phyloP scores from a whole-genome alignment of 2,329 filamentous ascomycete species.

The Aquanectria penicillioides region DNA sequence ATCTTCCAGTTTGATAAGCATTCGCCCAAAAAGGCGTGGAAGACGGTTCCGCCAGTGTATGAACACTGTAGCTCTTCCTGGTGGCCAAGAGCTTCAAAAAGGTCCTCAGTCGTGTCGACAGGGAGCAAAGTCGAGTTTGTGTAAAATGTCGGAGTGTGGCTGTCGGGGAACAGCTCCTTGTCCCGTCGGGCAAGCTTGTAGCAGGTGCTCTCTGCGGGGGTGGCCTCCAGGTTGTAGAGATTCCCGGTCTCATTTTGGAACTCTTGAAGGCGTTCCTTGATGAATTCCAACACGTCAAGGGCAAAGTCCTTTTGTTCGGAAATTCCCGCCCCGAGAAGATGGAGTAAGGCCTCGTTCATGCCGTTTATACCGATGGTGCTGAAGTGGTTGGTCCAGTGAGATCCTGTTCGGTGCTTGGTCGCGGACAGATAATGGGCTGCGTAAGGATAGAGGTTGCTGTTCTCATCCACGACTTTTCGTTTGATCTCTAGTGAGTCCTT shows the following conservation, averaged over 20 bases:
- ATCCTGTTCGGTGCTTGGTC: slow-evolving; percentile 35
- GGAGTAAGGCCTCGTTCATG: slow-evolving; percentile 31
- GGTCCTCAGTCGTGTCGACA: slow-evolving; percentile 33
- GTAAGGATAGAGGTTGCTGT: slow-evolving; percentile 31
- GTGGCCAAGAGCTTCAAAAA: slow-evolving; percentile 33
- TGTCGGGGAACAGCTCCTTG: slow-evolving; percentile 27
- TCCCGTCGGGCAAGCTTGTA: slow-evolving; percentile 36
- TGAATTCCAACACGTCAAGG: slow-evolving; percentile 26
- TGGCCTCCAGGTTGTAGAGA: slow-evolving; percentile 35
- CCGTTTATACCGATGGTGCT: slow-evolving; percentile 38
- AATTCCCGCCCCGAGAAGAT: slow-evolving; percentile 22
- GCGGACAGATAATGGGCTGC: slow-evolving; percentile 32
- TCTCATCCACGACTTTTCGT: slow-evolving; percentile 28
- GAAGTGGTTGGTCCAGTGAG: slow-evolving; percentile 39
- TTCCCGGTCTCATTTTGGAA: slow-evolving; percentile 35
- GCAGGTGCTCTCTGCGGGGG: slow-evolving; percentile 37
- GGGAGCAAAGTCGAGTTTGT: slow-evolving; percentile 40
- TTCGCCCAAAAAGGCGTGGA: slow-evolving; percentile 37
- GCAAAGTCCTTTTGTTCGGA: slow-evolving; percentile 20
- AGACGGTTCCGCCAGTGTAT: slow-evolving; percentile 37
- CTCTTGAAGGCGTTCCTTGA: slow-evolving; percentile 32
- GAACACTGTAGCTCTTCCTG: slow-evolving; percentile 36
- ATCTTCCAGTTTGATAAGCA: slow-evolving; percentile 31
- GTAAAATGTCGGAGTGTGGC: slow-evolving; percentile 27
- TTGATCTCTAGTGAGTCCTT: slow-evolving; percentile 38